Conservation (phyloP, 345 rosid genomes). For the Nephelium lappaceum region DNA sequence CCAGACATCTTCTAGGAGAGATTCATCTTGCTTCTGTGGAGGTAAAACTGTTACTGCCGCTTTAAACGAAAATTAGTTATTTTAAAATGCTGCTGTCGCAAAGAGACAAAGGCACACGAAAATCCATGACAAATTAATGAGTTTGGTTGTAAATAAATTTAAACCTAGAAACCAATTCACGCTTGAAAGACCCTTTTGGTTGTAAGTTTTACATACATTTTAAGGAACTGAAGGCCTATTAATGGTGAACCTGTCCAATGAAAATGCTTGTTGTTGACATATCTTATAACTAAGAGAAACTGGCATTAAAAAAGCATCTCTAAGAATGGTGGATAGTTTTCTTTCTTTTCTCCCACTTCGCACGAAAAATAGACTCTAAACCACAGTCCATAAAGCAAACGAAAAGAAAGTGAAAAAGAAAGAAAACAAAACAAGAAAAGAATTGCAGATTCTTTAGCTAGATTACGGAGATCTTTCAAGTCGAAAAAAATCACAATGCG, state of each 20-base stretch:
- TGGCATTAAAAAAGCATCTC: background rate
- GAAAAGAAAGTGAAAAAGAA: background rate
- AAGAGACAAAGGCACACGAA: background rate
- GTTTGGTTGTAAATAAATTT: background rate
- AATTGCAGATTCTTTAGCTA: background rate
- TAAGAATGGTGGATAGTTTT: background rate
- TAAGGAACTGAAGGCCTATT: background rate
- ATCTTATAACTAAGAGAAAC: background rate
- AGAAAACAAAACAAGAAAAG: background rate
- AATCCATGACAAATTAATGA: background rate
- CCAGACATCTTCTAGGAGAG: slow-evolving; percentile 96
- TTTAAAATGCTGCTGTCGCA: background rate
- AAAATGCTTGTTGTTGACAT: background rate
- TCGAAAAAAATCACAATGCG: background rate
- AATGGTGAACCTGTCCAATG: background rate
- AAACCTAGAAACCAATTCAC: background rate
- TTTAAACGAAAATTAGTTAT: slow-evolving; percentile 3
- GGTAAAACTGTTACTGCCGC: slow-evolving; percentile 25
- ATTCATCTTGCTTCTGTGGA: slow-evolving; percentile 91
- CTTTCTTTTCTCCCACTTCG: background rate
- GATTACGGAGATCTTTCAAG: background rate
- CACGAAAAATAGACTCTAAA: background rate
- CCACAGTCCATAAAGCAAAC: background rate
- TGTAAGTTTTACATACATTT: background rate
- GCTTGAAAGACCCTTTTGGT: too few species aligned